Conservation (phyloP, 768 basidiomycete genomes). For the Tylopilus vinaceipallidus region DNA sequence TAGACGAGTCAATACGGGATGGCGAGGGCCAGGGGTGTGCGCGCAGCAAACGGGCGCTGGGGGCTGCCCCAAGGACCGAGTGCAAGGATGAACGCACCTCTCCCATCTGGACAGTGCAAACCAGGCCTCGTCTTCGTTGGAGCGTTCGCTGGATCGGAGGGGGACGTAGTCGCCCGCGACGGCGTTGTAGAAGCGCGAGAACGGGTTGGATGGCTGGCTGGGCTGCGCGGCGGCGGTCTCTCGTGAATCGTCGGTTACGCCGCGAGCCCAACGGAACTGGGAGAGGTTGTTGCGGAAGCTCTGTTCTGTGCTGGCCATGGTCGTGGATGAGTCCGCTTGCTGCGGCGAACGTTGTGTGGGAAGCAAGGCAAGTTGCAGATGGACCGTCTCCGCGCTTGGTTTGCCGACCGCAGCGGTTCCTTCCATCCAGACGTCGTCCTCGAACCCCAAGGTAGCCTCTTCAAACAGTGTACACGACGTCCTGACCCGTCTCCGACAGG, state of each 20-base stretch:
- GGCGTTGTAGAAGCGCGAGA: slow-evolving; percentile 84
- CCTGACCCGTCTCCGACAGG: slow-evolving; percentile 27
- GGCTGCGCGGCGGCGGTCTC: slow-evolving; percentile 29
- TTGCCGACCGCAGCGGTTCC: slow-evolving; percentile 45
- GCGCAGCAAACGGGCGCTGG: no score
- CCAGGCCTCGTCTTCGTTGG: slow-evolving; percentile 95
- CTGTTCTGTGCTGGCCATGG: slow-evolving; percentile 66
- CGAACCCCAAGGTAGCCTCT: slow-evolving; percentile 40
- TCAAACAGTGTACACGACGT: not conserved
- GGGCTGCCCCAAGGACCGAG: no score
- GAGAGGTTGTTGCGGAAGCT: slow-evolving; percentile 72
- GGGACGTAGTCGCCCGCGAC: slow-evolving; percentile 89
- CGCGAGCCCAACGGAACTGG: slow-evolving; percentile 85
- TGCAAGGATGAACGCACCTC: no score
- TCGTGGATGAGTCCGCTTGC: no score
- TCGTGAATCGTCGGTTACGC: slow-evolving; percentile 69
- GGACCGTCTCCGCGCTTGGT: slow-evolving; percentile 48
- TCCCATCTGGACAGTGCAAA: slow-evolving; percentile 94
- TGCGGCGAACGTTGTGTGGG: no score
- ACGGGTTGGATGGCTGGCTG: slow-evolving; percentile 52
- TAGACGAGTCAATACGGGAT: no score
- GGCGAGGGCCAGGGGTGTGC: not conserved
- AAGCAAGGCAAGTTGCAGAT: no score
- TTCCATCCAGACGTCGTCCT: slow-evolving; percentile 49
- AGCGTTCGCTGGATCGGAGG: slow-evolving; percentile 72